Evolutionary conservation across 495 filamentous ascomycete genomes (phyloP).

Genomic region (Glutinoglossum americanum): DNA sequence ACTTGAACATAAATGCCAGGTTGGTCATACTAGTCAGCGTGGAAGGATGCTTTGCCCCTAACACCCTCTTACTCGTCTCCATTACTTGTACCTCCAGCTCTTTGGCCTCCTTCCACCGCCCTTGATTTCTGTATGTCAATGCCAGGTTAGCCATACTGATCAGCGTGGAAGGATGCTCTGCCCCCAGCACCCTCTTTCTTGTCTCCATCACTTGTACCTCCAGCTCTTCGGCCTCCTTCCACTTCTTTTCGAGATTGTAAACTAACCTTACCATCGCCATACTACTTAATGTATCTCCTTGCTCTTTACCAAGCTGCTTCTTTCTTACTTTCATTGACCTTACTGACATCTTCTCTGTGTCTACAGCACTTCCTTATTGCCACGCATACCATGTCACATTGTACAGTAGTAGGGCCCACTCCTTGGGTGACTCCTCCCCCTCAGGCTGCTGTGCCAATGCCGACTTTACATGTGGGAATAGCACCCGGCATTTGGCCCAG

Average conservation of each 20-base stretch:
- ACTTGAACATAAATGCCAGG: not conserved
- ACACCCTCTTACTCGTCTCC: no score
- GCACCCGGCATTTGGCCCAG: conserved; percentile 13
- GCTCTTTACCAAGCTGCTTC: conserved; percentile 9
- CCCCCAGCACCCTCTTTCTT: not conserved
- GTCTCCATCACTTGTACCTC: not conserved
- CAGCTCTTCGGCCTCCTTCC: not conserved
- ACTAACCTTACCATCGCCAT: not conserved
- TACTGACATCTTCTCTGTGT: conserved; percentile 8
- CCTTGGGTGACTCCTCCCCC: conserved; percentile 6
- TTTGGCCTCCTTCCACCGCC: no score
- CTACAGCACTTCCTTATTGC: conserved; percentile 8
- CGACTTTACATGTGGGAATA: conserved; percentile 11
- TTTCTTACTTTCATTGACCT: conserved; percentile 8
- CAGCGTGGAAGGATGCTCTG: not conserved
- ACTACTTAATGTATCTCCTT: conserved; percentile 1
- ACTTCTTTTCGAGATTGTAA: not conserved
- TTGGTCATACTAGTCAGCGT: not conserved
- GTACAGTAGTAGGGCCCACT: conserved; percentile 15
- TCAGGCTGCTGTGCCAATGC: not conserved
- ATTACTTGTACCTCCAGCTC: no score
- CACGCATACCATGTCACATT: conserved; percentile 15
- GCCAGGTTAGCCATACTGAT: not conserved
- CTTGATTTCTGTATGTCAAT: not conserved
- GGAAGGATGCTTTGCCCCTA: no score